Conservation (phyloP, 371 early-diverging fungal genomes). For the Blakeslea trispora region DNA sequence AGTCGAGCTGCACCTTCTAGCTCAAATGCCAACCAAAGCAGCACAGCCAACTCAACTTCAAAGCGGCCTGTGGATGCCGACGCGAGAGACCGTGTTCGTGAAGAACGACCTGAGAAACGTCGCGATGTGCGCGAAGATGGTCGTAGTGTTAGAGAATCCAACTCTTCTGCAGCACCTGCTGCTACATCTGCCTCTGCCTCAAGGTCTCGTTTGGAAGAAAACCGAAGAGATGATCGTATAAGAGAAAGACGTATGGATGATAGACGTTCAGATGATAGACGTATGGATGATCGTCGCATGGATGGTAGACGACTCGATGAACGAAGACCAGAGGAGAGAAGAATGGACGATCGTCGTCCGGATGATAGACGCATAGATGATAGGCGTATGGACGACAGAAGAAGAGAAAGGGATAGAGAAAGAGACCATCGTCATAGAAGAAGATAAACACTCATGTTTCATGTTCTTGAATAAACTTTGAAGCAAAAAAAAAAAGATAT, state of each 20-base stretch:
- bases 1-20: not conserved
- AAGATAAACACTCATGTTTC: slow-evolving; percentile 2
- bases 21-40: not conserved
- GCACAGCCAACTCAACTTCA: not conserved
- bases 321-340: slow-evolving; percentile 18
- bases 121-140: slow-evolving; percentile 1
- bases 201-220: slow-evolving; percentile 8
- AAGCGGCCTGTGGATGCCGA: slow-evolving; percentile 2
- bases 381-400: slow-evolving; percentile 20
- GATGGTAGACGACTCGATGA: slow-evolving; percentile 26
- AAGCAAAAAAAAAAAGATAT: no score
- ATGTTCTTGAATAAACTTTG: no score
- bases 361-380: slow-evolving; percentile 24
- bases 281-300: slow-evolving; percentile 19
- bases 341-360: slow-evolving; percentile 28
- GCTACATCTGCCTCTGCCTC: not conserved
- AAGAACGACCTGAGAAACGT: slow-evolving; percentile 9
- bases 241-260: slow-evolving; percentile 23
- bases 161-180: not conserved
- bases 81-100: slow-evolving; percentile 8
- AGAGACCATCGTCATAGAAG: slow-evolving; percentile 21
- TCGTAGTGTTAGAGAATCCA: not conserved
- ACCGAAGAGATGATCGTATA: slow-evolving; percentile 26
- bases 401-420: slow-evolving; percentile 17
- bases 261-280: slow-evolving; percentile 24